Base-by-base conservation (phyloP, 2,329 filamentous ascomycete species). In the Ophiocordyceps camponoti-rufipedis region DNA sequence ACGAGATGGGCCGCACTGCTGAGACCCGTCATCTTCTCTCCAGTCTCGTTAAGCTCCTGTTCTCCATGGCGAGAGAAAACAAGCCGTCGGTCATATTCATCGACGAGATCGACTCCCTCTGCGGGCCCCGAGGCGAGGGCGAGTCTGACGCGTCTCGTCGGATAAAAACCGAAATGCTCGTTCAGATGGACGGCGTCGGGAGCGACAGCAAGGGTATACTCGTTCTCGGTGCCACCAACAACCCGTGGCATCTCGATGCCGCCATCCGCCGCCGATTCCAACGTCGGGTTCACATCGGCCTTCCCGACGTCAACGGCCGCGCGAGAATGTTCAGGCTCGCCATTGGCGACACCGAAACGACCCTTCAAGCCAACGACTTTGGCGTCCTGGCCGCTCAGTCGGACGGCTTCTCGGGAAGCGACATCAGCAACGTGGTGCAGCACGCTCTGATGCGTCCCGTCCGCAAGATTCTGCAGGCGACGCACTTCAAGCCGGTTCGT, bases 11-110 rank as follows among this genome's bases (percentile, higher is more conserved):
- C 14, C 3, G 8, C 28, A 12, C 13, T 38, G 42, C 55, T 62
- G 50, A 61, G 49, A 4, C 6, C 32, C 4, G 14, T 6, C 12
- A 10, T 16, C 14, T 44, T 40, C 29, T 42, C 8, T 19, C 43
- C 56, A 93, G 87, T 57, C 74, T 98, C 54, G 91, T 98, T 47
- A 96, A 96, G 60, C 84, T 94, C 51, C 75, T 98, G 11, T 98
- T 98, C 68, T 86, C 83, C 55, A 95, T 98, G 85, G 91, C 91
- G 1, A 81, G 93, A 62, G 91, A 98, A 62, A 96, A 95, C 64
- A 94, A 91, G 56, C 91, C 91, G 1, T 91, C 88, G 1, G 95
- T 98, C 59, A 95, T 96, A 63, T 96, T 96, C 67, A 95, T 96
- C 58, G 89, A 96, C 62, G 89, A 96, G 64, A 87, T 96, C 51